Evolutionary conservation across 192 early-diverging fungal species (phyloP).

Genomic region (Coemansia asiatica): DNA sequence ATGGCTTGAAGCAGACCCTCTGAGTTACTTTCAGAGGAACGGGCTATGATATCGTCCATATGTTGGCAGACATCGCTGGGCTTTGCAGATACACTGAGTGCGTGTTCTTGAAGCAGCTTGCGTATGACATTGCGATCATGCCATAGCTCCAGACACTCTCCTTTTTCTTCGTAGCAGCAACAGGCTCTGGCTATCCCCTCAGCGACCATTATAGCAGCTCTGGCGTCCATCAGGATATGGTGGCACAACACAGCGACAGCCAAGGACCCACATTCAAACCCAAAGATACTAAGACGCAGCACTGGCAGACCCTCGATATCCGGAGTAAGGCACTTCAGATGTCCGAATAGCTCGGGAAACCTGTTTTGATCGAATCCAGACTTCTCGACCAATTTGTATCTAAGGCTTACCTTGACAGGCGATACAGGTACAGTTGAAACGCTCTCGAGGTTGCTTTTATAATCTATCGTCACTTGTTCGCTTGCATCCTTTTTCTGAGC

Average conservation of each 20-base stretch:
- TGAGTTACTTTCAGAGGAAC: background rate
- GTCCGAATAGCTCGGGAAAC: slow-evolving; percentile 16
- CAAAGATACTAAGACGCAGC: slow-evolving; percentile 7
- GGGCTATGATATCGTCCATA: background rate
- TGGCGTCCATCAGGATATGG: slow-evolving; percentile 22
- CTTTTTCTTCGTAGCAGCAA: too few species aligned
- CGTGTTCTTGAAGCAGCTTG: background rate
- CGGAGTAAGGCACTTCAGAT: slow-evolving; percentile 6
- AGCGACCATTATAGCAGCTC: slow-evolving; percentile 5
- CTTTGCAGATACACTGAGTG: background rate
- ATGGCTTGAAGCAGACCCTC: background rate
- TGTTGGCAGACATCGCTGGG: background rate
- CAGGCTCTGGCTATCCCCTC: slow-evolving; percentile 1
- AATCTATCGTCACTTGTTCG: background rate
- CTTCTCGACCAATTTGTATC: slow-evolving; percentile 7
- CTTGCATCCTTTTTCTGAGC: background rate
- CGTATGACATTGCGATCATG: background rate
- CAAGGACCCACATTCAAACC: slow-evolving; percentile 10
- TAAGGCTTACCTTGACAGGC: background rate
- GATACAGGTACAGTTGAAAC: background rate
- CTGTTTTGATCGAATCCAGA: slow-evolving; percentile 21
- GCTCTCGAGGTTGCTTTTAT: background rate
- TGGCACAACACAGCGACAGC: slow-evolving; percentile 15
- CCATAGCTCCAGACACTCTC: background rate
- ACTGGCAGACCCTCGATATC: slow-evolving; percentile 13